Evolutionary conservation across 2,329 filamentous ascomycete genomes (phyloP).

Genomic region (Trichophyton equinum): DNA sequence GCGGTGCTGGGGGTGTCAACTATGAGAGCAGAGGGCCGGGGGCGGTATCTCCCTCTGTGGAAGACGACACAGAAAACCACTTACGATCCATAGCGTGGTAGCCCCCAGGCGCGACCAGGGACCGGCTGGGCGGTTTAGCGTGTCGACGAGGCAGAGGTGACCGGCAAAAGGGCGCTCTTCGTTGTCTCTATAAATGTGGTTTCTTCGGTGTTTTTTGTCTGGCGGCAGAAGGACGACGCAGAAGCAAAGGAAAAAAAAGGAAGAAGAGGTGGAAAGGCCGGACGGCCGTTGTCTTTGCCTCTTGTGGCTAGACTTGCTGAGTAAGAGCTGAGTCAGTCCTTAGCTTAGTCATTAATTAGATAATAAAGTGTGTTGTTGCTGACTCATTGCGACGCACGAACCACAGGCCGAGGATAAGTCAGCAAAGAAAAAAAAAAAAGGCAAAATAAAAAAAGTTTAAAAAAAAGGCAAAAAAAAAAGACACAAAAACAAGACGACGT

Average conservation of each 20-base stretch:
- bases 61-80: conserved; percentile 28
- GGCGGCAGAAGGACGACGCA: conserved; percentile 9
- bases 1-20: not conserved
- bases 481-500: not conserved
- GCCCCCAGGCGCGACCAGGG: conserved; percentile 24
- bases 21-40: not conserved
- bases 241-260: conserved; percentile 8
- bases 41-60: not conserved
- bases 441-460: not conserved
- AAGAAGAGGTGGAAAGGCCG: not conserved
- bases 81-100: conserved; percentile 48
- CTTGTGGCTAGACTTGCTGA: not conserved
- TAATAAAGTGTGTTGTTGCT: not conserved
- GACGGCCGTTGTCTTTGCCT: not conserved
- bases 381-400: not conserved
- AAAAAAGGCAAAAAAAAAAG: not conserved
- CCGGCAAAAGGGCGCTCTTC: conserved; percentile 10
- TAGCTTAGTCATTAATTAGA: not conserved
- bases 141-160: conserved; percentile 18
- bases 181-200: not conserved
- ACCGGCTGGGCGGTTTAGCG: conserved; percentile 13
- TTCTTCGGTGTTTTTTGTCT: not conserved
- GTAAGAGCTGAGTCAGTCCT: not conserved
- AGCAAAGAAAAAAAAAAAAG: not conserved
- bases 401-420: not conserved